phyloP scores from a whole-genome alignment of 768 basidiomycete genomes.

The Pisolithus marmoratus region DNA sequence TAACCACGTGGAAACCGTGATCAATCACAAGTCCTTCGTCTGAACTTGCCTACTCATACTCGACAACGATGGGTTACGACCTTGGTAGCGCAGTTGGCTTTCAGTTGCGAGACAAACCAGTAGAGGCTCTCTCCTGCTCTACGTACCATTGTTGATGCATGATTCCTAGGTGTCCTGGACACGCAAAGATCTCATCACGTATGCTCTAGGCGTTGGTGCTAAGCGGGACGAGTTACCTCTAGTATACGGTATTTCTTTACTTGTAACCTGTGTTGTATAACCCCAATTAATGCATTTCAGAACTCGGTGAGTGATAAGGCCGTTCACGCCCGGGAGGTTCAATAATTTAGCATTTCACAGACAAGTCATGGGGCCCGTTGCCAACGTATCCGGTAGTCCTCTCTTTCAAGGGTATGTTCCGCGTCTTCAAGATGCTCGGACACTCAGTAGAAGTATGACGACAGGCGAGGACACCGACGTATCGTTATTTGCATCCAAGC shows the following conservation, averaged over 20 bases:
- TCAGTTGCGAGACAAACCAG: slow-evolving; percentile 46
- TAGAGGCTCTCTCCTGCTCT: slow-evolving; percentile 22
- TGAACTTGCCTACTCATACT: neutral
- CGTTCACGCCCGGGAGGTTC: neutral
- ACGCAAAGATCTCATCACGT: slow-evolving; percentile 73
- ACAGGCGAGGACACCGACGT: slow-evolving; percentile 59
- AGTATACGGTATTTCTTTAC: slow-evolving; percentile 54
- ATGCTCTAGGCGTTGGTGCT: slow-evolving; percentile 78
- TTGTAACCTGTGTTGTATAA: neutral
- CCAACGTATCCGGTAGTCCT: slow-evolving; percentile 86
- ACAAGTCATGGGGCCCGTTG: slow-evolving; percentile 65
- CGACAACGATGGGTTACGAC: slow-evolving; percentile 43
- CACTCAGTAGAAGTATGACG: neutral
- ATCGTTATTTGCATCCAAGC: slow-evolving; percentile 55
- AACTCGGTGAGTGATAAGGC: slow-evolving; percentile 39
- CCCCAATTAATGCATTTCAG: slow-evolving; percentile 22
- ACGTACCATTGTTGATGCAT: neutral
- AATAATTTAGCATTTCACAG: slow-evolving; percentile 26
- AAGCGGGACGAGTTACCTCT: slow-evolving; percentile 66
- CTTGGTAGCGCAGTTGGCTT: slow-evolving; percentile 64
- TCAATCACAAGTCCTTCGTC: neutral
- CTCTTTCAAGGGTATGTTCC: slow-evolving; percentile 51
- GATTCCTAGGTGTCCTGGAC: slow-evolving; percentile 70
- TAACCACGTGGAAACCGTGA: neutral
- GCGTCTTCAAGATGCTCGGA: neutral